Evolutionary conservation across 2,329 filamentous ascomycete species (phyloP).

Genomic region (Bimuria novae-zelandiae): DNA sequence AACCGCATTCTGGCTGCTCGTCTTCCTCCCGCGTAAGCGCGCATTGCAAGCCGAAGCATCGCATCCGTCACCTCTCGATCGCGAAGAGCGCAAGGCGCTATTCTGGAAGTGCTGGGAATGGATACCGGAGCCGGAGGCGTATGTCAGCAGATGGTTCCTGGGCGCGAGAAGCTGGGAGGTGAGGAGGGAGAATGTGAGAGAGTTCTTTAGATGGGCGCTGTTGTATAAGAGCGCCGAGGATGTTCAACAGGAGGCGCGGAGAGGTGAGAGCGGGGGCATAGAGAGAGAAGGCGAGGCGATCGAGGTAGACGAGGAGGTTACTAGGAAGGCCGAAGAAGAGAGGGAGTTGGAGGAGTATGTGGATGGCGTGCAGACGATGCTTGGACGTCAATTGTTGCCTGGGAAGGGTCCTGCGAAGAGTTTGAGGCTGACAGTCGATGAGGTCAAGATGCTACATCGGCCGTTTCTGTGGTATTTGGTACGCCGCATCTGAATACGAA

Average conservation of each 20-base stretch:
- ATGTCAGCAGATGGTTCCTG: constrained; percentile 69
- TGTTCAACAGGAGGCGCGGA: constrained; percentile 21
- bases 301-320: constrained; percentile 17
- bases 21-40: constrained; percentile 58
- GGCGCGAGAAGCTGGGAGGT: constrained; percentile 63
- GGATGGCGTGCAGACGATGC: constrained; percentile 56
- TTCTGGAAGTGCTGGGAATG: constrained; percentile 62
- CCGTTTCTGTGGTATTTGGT: constrained; percentile 68
- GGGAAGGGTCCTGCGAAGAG: constrained; percentile 62
- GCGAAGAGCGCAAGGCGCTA: constrained; percentile 57
- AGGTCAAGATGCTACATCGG: constrained; percentile 63
- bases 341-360: constrained; percentile 62
- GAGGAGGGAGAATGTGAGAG: constrained; percentile 67
- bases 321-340: constrained; percentile 37
- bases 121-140: constrained; percentile 60
- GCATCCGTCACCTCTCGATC: constrained; percentile 55
- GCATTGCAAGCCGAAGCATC: constrained; percentile 57
- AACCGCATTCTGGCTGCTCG: constrained; percentile 57
- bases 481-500: no score
- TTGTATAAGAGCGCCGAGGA: constrained; percentile 57
- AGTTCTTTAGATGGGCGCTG: constrained; percentile 72
- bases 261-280: constrained; percentile 13
- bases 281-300: constrained; percentile 15
- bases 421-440: constrained; percentile 69
- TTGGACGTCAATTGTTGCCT: constrained; percentile 56